These are phyloP conservation scores for Tricholoma sp. DNA, from an alignment of 768 basidiomycete genomes.

Conservation along the genomic window DNA sequence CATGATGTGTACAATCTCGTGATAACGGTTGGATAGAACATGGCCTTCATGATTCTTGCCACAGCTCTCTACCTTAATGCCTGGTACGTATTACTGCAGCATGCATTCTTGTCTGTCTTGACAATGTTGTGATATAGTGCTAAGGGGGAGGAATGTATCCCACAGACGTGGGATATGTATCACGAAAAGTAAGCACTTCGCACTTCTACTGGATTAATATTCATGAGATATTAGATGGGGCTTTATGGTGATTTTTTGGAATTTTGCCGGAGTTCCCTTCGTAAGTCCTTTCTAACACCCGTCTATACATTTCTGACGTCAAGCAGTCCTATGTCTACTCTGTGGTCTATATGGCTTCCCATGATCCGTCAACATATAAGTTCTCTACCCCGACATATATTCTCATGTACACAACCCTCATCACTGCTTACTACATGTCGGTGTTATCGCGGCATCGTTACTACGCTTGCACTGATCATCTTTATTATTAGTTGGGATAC, in stretches of 20 bases:
- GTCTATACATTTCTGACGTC: not conserved
- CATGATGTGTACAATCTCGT: not conserved
- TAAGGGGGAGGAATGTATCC: constrained; percentile 93
- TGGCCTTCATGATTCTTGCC: constrained; percentile 94
- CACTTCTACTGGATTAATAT: not conserved
- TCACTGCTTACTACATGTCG: constrained; percentile 84
- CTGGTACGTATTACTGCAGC: constrained; percentile 45
- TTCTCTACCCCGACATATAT: constrained; percentile 78
- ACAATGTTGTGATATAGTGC: constrained; percentile 38
- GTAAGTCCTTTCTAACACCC: constrained; percentile 37
- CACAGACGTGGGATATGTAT: constrained; percentile 99
- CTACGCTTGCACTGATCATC: constrained; percentile 1
- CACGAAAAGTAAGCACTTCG: constrained; percentile 78
- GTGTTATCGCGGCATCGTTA: constrained; percentile 22
- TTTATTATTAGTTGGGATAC: constrained; percentile 71
- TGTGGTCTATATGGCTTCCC: constrained; percentile 95
- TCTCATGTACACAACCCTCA: constrained; percentile 66
- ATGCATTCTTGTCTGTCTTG: constrained; percentile 1
- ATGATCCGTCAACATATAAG: constrained; percentile 80
- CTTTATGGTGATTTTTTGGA: constrained; percentile 99
- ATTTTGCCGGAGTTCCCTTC: constrained; percentile 89
- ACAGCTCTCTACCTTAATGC: constrained; percentile 97
- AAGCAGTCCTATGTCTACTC: constrained; percentile 92
- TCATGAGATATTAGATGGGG: constrained; percentile 55
- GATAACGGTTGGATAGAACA: constrained; percentile 54